Evolutionary conservation across 2,329 filamentous ascomycete species (phyloP).

Genomic region (Colletotrichum eleusines): DNA sequence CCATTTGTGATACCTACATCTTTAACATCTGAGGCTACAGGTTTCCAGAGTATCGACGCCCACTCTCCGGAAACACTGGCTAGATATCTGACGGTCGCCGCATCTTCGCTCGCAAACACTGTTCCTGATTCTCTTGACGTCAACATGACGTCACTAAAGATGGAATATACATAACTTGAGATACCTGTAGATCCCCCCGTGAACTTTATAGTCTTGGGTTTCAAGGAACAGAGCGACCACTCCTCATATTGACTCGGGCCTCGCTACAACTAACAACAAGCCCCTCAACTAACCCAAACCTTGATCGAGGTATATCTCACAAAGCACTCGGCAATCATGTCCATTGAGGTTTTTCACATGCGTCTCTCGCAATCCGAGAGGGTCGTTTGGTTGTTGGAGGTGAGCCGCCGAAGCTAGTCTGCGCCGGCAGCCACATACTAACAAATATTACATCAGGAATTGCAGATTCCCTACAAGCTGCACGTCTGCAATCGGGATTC

Average conservation of each 20-base stretch:
- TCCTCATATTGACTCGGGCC: not conserved
- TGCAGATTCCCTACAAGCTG: conserved; percentile 40
- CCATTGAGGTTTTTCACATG: conserved; percentile 42
- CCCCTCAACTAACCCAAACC: not conserved
- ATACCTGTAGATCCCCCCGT: not conserved
- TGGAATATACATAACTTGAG: too few relatives aligned
- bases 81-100: not conserved
- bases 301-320: not conserved
- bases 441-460: conserved; percentile 25
- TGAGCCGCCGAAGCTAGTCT: not conserved
- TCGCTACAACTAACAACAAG: not conserved
- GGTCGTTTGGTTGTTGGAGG: conserved; percentile 42
- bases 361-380: conserved; percentile 43
- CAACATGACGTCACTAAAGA: too few relatives aligned
- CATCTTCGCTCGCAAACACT: not conserved
- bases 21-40: not conserved
- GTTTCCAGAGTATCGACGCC: too few relatives aligned
- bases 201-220: not conserved
- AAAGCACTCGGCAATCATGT: conserved; percentile 21
- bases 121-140: not conserved
- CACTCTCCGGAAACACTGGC: not conserved
- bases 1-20: conserved; percentile 7
- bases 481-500: conserved; percentile 32
- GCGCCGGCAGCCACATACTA: not conserved
- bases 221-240: not conserved